Conservation (phyloP, 257 asterid species). For the Solanum sejunctum region DNA sequence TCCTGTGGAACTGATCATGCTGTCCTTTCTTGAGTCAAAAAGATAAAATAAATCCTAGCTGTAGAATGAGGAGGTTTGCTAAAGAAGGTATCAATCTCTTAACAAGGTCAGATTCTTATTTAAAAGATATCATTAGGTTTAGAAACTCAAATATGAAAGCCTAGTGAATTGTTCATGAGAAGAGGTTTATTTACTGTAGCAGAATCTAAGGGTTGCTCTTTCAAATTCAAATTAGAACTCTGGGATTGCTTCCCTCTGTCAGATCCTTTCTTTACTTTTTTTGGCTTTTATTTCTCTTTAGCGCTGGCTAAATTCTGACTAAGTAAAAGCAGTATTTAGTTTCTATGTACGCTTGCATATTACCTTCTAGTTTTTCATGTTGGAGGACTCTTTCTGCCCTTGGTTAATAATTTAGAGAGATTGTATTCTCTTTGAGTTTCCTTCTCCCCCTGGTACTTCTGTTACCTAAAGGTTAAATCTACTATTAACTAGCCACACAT, state of each 20-base stretch:
- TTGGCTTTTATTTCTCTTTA: neutral
- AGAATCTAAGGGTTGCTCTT: neutral
- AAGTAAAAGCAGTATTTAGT: neutral
- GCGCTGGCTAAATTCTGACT: neutral
- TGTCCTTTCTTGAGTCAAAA: neutral
- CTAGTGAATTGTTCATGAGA: neutral
- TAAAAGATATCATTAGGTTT: neutral
- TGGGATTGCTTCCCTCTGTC: neutral
- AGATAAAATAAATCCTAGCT: neutral
- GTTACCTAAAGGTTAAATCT: constrained; percentile 5
- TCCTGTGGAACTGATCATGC: neutral
- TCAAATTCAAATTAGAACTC: neutral
- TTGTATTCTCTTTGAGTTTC: constrained; percentile 1
- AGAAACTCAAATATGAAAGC: neutral
- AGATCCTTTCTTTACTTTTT: neutral
- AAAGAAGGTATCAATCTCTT: neutral
- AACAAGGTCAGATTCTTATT: neutral
- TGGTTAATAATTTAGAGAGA: neutral
- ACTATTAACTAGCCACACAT: constrained; percentile 33
- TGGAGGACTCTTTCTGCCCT: neutral
- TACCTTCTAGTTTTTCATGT: neutral
- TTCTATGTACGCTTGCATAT: neutral
- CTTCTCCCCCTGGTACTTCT: neutral
- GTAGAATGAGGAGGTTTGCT: neutral
- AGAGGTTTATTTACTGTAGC: neutral